These are phyloP conservation scores for Dryadomyces sulphureus DNA, from an alignment of 2,329 filamentous ascomycete genomes.

Conservation along the genomic window DNA sequence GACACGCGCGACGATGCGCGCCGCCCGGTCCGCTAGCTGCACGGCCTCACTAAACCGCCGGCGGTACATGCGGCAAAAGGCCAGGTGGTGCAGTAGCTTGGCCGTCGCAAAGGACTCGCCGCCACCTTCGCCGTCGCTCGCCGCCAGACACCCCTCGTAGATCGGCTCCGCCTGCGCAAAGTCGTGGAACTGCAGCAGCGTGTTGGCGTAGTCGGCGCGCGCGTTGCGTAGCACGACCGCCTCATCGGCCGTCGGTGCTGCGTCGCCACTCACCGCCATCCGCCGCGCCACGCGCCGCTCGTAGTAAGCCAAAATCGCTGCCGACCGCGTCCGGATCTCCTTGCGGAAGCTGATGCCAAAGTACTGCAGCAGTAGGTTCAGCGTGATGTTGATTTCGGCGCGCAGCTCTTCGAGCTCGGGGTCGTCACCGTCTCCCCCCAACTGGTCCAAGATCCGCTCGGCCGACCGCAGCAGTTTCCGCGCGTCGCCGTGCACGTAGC, in stretches of 20 bases:
- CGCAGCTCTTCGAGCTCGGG: slow-evolving; percentile 2
- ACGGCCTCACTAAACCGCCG: slow-evolving; percentile 6
- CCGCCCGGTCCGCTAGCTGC: slow-evolving; percentile 1
- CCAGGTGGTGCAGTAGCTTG: slow-evolving; percentile 10
- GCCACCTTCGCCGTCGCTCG: neutral
- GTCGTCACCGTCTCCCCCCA: neutral
- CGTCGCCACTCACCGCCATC: neutral
- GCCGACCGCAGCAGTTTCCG: slow-evolving; percentile 8
- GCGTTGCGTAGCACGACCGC: slow-evolving; percentile 6
- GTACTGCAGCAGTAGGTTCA: slow-evolving; percentile 10
- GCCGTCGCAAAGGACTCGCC: slow-evolving; percentile 7
- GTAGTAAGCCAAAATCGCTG: slow-evolving; percentile 6
- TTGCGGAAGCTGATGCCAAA: slow-evolving; percentile 10
- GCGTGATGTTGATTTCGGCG: slow-evolving; percentile 8
- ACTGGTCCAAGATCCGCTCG: slow-evolving; percentile 6
- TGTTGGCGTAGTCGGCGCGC: slow-evolving; percentile 11
- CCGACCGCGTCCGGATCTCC: slow-evolving; percentile 7
- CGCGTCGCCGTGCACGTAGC: slow-evolving; percentile 8
- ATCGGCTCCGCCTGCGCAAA: slow-evolving; percentile 6
- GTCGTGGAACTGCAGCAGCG: slow-evolving; percentile 10
- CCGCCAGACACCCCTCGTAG: slow-evolving; percentile 7
- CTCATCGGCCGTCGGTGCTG: neutral
- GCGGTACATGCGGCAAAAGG: slow-evolving; percentile 10
- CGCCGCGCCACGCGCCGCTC: neutral
- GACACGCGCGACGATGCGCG: slow-evolving; percentile 5